A percentile compares a stretch with the other conserved stretches of the same genome.
Conservation (phyloP, 164 flowering plant species). For the Euptelea pleiosperma region DNA sequence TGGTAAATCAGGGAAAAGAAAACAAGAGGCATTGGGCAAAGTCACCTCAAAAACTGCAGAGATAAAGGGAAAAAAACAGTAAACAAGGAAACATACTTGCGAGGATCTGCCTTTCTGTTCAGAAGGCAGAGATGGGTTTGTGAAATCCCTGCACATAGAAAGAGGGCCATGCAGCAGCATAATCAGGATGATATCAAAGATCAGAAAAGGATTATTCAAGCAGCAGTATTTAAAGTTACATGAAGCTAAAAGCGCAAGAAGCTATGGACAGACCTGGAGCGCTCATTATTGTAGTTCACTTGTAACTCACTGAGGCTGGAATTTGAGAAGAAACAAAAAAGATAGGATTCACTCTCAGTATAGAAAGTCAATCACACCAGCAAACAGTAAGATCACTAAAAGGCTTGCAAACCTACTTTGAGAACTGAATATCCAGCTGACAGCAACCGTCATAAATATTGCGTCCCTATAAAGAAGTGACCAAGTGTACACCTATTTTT, state of each 20-base stretch:
- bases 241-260: neutral
- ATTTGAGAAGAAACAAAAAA: slow-evolving; percentile 8
- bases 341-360: slow-evolving; percentile 7
- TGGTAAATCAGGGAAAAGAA: too few species aligned
- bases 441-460: slow-evolving; percentile 99
- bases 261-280: slow-evolving; percentile 66
- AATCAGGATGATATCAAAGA: neutral
- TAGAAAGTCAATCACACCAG: neutral
- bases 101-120: slow-evolving; percentile 88
- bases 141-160: slow-evolving; percentile 46
- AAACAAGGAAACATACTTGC: slow-evolving; percentile 47
- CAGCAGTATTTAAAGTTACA: neutral
- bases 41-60: too few species aligned
- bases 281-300: slow-evolving; percentile 94
- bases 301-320: slow-evolving; percentile 91
- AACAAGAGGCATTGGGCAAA: too few species aligned
- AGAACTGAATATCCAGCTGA: slow-evolving; percentile 92
- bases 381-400: neutral
- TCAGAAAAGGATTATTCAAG: neutral
- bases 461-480: slow-evolving; percentile 59
- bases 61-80: neutral
- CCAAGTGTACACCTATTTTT: slow-evolving; percentile 2
- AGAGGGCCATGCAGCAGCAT: slow-evolving; percentile 4
- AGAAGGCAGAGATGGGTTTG: slow-evolving; percentile 83
- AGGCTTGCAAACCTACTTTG: slow-evolving; percentile 58